These are phyloP conservation scores for Epichloe glyceriae DNA, from an alignment of 2,329 filamentous ascomycete genomes.

Conservation along the genomic window DNA sequence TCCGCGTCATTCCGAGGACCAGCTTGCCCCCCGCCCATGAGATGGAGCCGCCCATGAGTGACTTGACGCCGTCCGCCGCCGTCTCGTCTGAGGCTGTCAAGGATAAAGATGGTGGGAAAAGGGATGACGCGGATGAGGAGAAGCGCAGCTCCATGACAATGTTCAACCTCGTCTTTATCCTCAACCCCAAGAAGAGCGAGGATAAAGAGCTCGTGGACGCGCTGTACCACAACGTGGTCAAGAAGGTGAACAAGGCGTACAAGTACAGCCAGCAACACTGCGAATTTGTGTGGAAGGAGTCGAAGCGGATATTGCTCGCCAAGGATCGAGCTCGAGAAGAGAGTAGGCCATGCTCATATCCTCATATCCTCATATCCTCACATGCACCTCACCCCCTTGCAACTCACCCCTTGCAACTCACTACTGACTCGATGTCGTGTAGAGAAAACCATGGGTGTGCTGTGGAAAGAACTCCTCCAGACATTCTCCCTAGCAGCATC, in stretches of 20 bases:
- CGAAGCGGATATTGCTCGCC: conserved; percentile 65
- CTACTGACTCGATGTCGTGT: not conserved
- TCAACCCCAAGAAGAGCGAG: conserved; percentile 68
- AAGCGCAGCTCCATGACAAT: conserved; percentile 72
- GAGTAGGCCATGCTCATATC: conserved; percentile 24
- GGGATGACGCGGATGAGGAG: conserved; percentile 41
- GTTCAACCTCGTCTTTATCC: conserved; percentile 93
- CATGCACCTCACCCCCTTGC: no score
- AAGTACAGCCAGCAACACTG: conserved; percentile 85
- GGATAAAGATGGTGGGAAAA: conserved; percentile 24
- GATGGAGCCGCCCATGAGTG: conserved; percentile 14
- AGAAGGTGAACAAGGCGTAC: conserved; percentile 82
- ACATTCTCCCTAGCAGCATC: conserved; percentile 70
- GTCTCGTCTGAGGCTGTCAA: conserved; percentile 14
- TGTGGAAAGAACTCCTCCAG: conserved; percentile 60
- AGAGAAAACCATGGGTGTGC: conserved; percentile 46
- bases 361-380: no score
- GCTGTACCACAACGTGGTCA: conserved; percentile 77
- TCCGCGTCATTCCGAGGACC: conserved; percentile 21
- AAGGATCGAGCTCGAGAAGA: conserved; percentile 73
- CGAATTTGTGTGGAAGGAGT: conserved; percentile 86
- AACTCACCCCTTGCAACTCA: not conserved
- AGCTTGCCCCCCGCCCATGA: conserved; percentile 15
- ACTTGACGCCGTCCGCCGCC: conserved; percentile 6
- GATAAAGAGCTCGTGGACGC: conserved; percentile 61